A percentile compares a stretch with the other conserved stretches of the same genome.
These are phyloP conservation scores for Cucumis melo DNA, from an alignment of 306 rosid genomes.

Conservation along the genomic window DNA sequence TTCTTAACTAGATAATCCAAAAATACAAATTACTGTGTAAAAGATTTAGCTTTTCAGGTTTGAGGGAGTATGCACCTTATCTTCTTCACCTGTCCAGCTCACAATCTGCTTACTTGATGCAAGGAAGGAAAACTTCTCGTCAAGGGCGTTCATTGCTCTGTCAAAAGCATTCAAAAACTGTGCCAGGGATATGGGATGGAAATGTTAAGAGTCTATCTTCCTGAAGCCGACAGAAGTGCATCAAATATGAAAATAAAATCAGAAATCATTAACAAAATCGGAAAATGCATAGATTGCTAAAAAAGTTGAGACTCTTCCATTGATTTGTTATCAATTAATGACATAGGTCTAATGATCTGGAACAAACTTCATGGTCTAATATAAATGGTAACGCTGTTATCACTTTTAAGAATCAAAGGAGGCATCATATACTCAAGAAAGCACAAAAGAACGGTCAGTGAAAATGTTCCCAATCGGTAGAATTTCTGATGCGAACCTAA, in stretches of 20 bases:
- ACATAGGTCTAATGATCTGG: not conserved
- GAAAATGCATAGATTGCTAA: not conserved
- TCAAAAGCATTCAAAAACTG: conserved; percentile 94
- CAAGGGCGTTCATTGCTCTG: conserved; percentile 84
- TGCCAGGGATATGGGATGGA: conserved; percentile 16
- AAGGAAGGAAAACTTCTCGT: conserved; percentile 62
- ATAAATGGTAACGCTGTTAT: not conserved
- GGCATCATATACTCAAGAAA: not conserved
- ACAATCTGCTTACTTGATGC: conserved; percentile 72
- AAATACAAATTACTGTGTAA: not conserved
- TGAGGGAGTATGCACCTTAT: conserved; percentile 43
- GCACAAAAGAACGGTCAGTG: not conserved
- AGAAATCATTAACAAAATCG: not conserved
- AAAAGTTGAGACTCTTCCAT: not conserved
- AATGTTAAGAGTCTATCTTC: not conserved
- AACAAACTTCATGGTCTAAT: not conserved
- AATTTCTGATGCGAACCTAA: not conserved
- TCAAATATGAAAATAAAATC: not conserved
- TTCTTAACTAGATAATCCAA: not conserved
- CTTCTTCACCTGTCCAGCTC: conserved; percentile 69
- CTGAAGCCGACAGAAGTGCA: not conserved
- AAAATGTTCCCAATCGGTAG: not conserved
- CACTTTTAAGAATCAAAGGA: not conserved
- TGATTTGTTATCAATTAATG: not conserved
- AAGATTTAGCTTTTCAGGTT: not conserved